Evolutionary conservation across 306 rosid genomes (phyloP), one percentile per base, ranked within the genome.

Genomic region (Calophaca sinica): DNA sequence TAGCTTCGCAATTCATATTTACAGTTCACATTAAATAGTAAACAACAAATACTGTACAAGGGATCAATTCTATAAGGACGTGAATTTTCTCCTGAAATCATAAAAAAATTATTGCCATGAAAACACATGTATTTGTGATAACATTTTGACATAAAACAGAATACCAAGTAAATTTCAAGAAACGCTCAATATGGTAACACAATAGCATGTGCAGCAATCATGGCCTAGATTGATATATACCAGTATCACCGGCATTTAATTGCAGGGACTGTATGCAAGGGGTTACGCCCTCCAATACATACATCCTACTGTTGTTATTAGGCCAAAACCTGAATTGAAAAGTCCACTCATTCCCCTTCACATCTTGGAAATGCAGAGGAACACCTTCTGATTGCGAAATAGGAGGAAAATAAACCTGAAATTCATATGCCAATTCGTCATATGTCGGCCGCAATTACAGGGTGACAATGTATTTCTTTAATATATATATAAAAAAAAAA

Each of bases 321-420:
- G 99, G 99, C 99, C 99, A 94, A 86, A 87, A 94, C 87, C 99
- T 86, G 88, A 94, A 94, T 86, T 94, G 99, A 87, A 94, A 89
- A 7, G 88, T 90, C 99, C 99, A 94, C 6, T 92, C 96, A 72
- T 92, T 90, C 65, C 96, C 96, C 76, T 87, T 92, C 80, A 84
- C 90, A 85, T 94, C 99, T 86, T 68, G 96, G 63, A 94, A 79
- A 69, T 78, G 83, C 79, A 94, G 70, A 48, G 99, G 96, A 76
- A 94, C 83, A 78, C 99, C 99, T 76, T 94, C 99, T 57, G 99
- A 86, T 77, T 90, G 93, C 70, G 85, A 79, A 77, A 94, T 92
- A 44, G 81, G 73, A 76, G 99, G 99, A 80, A 94, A 90, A 83
- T 87, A 92, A 20, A 93, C 89, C 99, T 94, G 92, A 86, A 84